Percentiles rank a stretch among this genome's conserved stretches.
These are phyloP conservation scores for Vaccinium darrowii DNA, from an alignment of 148 eudicot species.

Conservation along the genomic window DNA sequence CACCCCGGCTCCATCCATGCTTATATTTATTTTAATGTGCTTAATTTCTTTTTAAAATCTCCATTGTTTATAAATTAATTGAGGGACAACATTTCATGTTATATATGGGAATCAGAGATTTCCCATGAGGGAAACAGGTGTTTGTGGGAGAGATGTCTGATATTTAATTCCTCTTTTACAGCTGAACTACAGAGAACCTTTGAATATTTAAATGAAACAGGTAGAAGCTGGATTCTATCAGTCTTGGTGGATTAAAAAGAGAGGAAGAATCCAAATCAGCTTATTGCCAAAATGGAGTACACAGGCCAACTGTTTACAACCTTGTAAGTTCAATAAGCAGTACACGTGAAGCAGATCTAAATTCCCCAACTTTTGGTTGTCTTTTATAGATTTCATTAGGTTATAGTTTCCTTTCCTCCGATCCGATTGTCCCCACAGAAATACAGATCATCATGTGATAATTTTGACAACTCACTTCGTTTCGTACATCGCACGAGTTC, in stretches of 20 bases:
- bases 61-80: too few relatives aligned
- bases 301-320: constrained; percentile 9
- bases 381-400: not conserved
- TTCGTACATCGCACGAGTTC: not conserved
- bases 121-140: not conserved
- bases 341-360: constrained; percentile 9
- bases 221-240: not conserved
- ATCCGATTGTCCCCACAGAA: not conserved
- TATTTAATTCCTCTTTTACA: not conserved
- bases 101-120: not conserved
- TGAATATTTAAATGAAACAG: not conserved
- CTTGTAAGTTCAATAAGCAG: not conserved
- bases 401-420: not conserved
- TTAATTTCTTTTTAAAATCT: too few relatives aligned
- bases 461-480: not conserved
- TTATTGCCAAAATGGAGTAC: not conserved
- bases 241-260: not conserved
- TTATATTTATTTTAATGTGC: too few relatives aligned
- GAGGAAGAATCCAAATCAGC: not conserved
- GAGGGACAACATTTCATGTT: not conserved
- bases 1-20: too few relatives aligned
- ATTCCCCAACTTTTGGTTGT: not conserved
- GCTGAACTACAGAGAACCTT: not conserved
- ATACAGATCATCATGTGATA: not conserved
- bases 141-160: not conserved